Evolutionary conservation across 352 stramenopile species (phyloP).

Genomic region (Globisporangium nagaii): DNA sequence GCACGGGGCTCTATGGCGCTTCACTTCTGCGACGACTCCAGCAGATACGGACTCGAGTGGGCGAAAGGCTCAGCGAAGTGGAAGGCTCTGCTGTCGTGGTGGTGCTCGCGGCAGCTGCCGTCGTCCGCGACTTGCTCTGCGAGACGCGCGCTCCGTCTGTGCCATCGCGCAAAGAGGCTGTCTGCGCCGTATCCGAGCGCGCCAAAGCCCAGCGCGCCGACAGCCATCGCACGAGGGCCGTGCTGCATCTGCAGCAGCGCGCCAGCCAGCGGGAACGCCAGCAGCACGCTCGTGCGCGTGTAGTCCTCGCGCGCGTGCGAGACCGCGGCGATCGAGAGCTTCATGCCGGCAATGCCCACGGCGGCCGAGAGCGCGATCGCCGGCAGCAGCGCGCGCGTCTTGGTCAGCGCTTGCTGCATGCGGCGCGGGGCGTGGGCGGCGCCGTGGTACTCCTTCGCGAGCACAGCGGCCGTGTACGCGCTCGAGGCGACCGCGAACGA

Average conservation of each 20-base stretch:
- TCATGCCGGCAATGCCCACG: conserved; percentile 53
- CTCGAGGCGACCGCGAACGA: conserved; percentile 25
- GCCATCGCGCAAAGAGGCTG: conserved; percentile 2
- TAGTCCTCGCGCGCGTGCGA: conserved; percentile 48
- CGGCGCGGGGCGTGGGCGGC: conserved; percentile 7
- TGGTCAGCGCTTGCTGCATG: conserved; percentile 23
- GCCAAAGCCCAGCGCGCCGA: conserved; percentile 27
- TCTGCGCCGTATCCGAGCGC: conserved; percentile 34
- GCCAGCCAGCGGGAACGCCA: conserved; percentile 44
- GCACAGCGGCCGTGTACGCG: conserved; percentile 21
- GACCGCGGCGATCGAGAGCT: conserved; percentile 39
- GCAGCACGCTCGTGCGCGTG: conserved; percentile 40
- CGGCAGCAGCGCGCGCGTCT: conserved; percentile 31
- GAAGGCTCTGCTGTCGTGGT: neutral
- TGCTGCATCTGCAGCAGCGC: conserved; percentile 36
- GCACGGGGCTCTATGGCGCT: no score
- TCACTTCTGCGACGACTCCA: neutral
- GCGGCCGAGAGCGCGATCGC: conserved; percentile 29
- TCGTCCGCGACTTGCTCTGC: neutral
- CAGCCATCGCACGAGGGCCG: conserved; percentile 33
- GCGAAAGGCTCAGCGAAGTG: neutral
- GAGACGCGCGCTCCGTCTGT: neutral
- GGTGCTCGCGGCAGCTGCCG: no score
- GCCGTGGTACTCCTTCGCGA: conserved; percentile 24
- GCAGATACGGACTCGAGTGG: neutral